Conservation (phyloP, 345 rosid genomes). For the Melastoma malabathricum region DNA sequence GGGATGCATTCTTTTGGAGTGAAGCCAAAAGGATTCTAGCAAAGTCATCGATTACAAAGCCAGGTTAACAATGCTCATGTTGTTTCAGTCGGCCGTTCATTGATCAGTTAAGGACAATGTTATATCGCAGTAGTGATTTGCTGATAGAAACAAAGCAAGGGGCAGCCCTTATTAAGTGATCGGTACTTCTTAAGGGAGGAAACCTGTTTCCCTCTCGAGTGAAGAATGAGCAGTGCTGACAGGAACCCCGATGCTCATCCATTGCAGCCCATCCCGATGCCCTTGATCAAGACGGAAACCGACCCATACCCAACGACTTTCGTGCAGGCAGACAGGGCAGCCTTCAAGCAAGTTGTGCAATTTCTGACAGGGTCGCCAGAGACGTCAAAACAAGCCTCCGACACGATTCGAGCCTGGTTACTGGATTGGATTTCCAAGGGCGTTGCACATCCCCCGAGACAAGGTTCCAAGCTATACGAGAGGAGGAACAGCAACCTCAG, state of each 20-base stretch:
- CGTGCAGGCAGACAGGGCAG: conserved; percentile 25
- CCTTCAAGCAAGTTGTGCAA: conserved; percentile 36
- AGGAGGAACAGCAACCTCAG: conserved; percentile 2
- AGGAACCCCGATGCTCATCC: conserved; percentile 1
- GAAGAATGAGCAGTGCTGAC: background rate
- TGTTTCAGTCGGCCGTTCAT: no score
- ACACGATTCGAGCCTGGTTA: conserved; percentile 8
- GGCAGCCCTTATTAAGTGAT: no score
- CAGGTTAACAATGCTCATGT: no score
- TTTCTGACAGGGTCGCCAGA: conserved; percentile 30
- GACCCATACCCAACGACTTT: conserved; percentile 28
- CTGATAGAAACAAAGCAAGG: no score
- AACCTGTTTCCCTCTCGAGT: background rate
- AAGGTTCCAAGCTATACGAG: conserved; percentile 6
- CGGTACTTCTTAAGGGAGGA: background rate
- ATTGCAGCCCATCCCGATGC: conserved; percentile 16
- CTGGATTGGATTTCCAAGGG: conserved; percentile 3
- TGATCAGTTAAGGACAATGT: no score
- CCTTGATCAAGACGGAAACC: conserved; percentile 52
- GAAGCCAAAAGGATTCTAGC: no score
- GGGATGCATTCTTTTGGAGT: no score
- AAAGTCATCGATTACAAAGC: no score
- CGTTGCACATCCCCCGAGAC: conserved; percentile 2
- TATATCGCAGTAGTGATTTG: no score
- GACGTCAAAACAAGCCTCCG: conserved; percentile 6